Base-by-base conservation (phyloP, 1,284 basidiomycete genomes). In the Trichosporon coremiiforme region DNA sequence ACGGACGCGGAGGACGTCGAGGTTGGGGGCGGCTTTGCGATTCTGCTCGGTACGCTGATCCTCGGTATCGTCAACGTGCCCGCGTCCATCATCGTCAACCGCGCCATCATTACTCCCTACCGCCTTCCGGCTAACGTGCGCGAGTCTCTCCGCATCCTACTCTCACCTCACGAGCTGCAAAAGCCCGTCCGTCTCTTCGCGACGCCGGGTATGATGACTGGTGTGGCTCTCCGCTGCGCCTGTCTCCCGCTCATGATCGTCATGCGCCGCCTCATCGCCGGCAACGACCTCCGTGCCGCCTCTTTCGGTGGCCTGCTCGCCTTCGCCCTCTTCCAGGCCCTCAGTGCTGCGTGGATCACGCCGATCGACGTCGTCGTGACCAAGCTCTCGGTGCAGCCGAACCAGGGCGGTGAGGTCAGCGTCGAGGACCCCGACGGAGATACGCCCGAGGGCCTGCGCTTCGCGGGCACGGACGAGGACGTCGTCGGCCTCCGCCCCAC, bases 401-500 rank as follows among this genome's bases (percentile, higher is more conserved):
- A 94, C 76, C 90, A 91, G 72, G 88, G 89, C 7, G 88, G 88
- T 5, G 84, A 89, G 5, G 65, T 70, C 31, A 73, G 70, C 22
- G 84, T 88, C 15, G 88, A 88, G 33, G 90, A 90, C 67, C 88
- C 88, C 2, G 90, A 91, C 75, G 75, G 75, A 13, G 75, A 70
- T 7, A 85, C 85, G 2, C 90, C 91, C 70, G 88, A 90, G 69
- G 85, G 86, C 6, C 74, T 79, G 0, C 71, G 75, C 20, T 94
- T 90, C 77, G 87, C 89, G 33, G 92, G 91, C 5, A 85, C 86
- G 15, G 89, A 90, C 35, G 94, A 95, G 80, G 93, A 95, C 78
- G 94, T 96, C 10, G 93, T 96, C 75, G 92, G 92, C 13, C 82
- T 95, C 73, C 88, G 94, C 73, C 90, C 88, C 68, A 93, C 94